These are phyloP conservation scores for Aspergillus sp. DNA, from an alignment of 2,329 filamentous ascomycete genomes.

Conservation along the genomic window DNA sequence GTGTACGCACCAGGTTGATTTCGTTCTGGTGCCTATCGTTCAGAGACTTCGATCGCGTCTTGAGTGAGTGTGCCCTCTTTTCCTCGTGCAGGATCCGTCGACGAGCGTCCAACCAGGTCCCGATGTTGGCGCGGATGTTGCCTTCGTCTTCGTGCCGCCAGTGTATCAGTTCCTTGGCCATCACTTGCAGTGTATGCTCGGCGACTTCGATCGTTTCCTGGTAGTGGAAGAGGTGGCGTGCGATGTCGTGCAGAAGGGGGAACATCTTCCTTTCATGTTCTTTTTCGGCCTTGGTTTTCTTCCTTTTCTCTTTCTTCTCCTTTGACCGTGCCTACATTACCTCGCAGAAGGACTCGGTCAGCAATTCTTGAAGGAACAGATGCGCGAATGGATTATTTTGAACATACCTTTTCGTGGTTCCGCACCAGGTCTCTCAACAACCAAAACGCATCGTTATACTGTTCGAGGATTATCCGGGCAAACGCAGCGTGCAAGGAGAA, in stretches of 20 bases:
- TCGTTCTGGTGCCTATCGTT: conserved; percentile 34
- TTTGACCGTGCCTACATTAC: conserved; percentile 12
- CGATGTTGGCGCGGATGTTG: neutral
- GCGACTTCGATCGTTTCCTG: conserved; percentile 35
- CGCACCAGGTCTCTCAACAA: conserved; percentile 30
- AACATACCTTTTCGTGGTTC: conserved; percentile 28
- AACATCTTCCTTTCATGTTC: conserved; percentile 8
- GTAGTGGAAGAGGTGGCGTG: conserved; percentile 32
- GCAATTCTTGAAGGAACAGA: neutral
- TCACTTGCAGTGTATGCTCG: conserved; percentile 24
- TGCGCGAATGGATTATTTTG: too few species aligned
- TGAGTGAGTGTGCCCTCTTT: conserved; percentile 28
- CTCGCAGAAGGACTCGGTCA: neutral
- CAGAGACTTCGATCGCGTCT: conserved; percentile 26
- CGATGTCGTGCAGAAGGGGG: conserved; percentile 30
- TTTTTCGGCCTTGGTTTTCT: too few species aligned
- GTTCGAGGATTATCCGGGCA: conserved; percentile 17
- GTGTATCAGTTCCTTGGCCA: conserved; percentile 21
- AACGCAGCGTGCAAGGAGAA: conserved; percentile 27
- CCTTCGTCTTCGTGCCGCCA: conserved; percentile 14
- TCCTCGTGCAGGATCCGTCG: conserved; percentile 20
- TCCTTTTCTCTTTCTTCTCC: too few species aligned
- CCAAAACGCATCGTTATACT: conserved; percentile 33
- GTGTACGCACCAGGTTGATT: conserved; percentile 29
- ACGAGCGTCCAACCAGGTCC: conserved; percentile 1